Evolutionary conservation across 2,329 filamentous ascomycete genomes (phyloP), one percentile per base, ranked within the genome.

Genomic region (Gaeumannomyces sp.): DNA sequence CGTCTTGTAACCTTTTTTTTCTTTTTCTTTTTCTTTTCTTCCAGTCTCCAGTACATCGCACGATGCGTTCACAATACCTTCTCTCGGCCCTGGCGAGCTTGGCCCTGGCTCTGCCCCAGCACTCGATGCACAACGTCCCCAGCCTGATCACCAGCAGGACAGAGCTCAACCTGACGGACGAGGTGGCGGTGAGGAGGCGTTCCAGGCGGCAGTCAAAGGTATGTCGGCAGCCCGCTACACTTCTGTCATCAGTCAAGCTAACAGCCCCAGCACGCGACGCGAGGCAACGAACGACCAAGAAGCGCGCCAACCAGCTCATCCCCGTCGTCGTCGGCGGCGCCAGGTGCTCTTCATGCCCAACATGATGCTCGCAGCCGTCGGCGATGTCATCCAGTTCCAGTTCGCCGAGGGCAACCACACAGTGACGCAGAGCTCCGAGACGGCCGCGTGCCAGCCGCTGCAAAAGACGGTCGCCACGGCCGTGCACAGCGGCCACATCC

Each of bases 401-500:
- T 73, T 73, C 67, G 65, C 65, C n/a, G 66, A 67, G 19, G 64
- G 67, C 7, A 73, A 73, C 65, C 71, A 73, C 67, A 71, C 71
- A 22, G 68, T 71, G 38, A 81, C 79, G 0, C 77, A 81, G 67
- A 76, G 74, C 16, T 65, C 71, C 5, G 72, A 74, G 57, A 68
- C 74, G 2, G 64, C 71, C 0, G 73, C 78, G 0, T 81, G 79
- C 66, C 71, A 72, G 16, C 77, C 78, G 1, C 69, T 80, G 4
- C 75, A 78, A 53, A 71, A 70, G 0, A 71, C 70, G 0, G 70
- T 73, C 22, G 63, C 75, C 0, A 70, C 66, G 0, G 77, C 75
- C 0, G 69, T 80, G 0, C 76, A 80, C 65, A 78, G 75, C 59
- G 78, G 78, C 0, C 77, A 79, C 60, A 77, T 80, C 13, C 76